Evolutionary conservation across 2,329 filamentous ascomycete genomes (phyloP), one percentile per base, ranked within the genome.

Genomic region (Cercospora sp.): DNA sequence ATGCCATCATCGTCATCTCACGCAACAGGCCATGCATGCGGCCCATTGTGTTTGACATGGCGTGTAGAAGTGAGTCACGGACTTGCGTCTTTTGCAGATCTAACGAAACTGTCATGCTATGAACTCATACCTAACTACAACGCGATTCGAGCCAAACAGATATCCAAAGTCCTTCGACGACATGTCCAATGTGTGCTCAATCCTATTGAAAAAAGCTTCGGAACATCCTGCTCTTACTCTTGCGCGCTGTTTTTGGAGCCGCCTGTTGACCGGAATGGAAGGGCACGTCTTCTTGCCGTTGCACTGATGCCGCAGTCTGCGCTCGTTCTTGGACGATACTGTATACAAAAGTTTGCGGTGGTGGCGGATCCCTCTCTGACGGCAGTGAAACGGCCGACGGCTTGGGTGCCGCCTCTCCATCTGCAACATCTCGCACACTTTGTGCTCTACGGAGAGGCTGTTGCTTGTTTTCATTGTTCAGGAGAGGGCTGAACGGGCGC

Each of bases 401-500:
- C 16, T 60, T 30, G 8, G 64, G 53, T 8, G 59, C n/a, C 12
- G 45, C 30, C 21, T 43, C 24, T 8, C 65, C 65, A 37, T 70
- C 67, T 12, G 43, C 59, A 9, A 67, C 68, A 57, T 73, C 72
- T 43, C 72, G 68, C 1, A 77, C 76, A 61, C 76, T 77, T 65
- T 78, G 75, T n/a, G 76, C 71, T 61, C 75, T 72, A 26, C 73
- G 73, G 49, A 77, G 53, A 5, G 57, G 61, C 9, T 71, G 65
- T 10, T 71, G 63, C 67, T 74, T 72, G 60, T 73, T 71, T 59
- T 74, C 72, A 45, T 65, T 69, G 37, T 70, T 67, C 16, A 75
- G 65, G 58, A 76, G 45, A 9, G 76, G 76, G 26, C 71, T 76
- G 69, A 78, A 77, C 8, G 77, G 77, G n/a, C 77, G 70, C 66